These are phyloP conservation scores for Ustilago bromivora DNA, from an alignment of 1,284 basidiomycete genomes.

Conservation along the genomic window DNA sequence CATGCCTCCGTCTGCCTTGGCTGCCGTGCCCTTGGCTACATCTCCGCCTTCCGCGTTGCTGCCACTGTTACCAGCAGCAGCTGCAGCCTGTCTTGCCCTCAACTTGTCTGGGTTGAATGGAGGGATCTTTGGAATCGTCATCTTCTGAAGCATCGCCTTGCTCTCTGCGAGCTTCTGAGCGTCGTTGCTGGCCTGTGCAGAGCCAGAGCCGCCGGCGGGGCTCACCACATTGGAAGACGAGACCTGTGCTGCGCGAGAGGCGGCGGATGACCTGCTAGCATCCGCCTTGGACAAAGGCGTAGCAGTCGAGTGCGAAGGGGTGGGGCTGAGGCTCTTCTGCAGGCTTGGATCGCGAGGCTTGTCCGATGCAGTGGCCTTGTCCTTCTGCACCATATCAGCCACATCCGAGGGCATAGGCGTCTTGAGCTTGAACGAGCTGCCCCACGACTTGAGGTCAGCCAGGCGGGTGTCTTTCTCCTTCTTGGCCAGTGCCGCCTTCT, in stretches of 20 bases:
- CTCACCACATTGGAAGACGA: slow-evolving; percentile 34
- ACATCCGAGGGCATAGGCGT: slow-evolving; percentile 94
- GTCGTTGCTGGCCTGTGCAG: slow-evolving; percentile 24
- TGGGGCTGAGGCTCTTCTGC: slow-evolving; percentile 61
- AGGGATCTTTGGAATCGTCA: slow-evolving; percentile 86
- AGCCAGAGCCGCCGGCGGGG: slow-evolving; percentile 34
- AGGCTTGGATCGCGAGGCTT: slow-evolving; percentile 62
- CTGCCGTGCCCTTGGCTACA: slow-evolving; percentile 14
- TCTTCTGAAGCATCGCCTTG: slow-evolving; percentile 70
- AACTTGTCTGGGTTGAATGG: slow-evolving; percentile 80
- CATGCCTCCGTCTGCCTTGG: slow-evolving; percentile 29
- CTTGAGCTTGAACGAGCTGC: slow-evolving; percentile 93
- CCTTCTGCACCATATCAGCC: slow-evolving; percentile 75
- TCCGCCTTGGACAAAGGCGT: slow-evolving; percentile 24
- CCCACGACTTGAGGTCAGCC: slow-evolving; percentile 91
- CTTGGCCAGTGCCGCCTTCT: slow-evolving; percentile 88
- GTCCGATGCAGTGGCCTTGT: slow-evolving; percentile 55
- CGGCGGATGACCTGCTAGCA: slow-evolving; percentile 30
- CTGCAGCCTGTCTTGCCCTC: slow-evolving; percentile 51
- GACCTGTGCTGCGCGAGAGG: slow-evolving; percentile 29
- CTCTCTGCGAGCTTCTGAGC: slow-evolving; percentile 53
- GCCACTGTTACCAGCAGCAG: slow-evolving; percentile 25
- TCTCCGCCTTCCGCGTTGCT: slow-evolving; percentile 17
- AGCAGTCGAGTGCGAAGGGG: slow-evolving; percentile 38
- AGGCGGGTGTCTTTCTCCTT: slow-evolving; percentile 92